Base-by-base conservation (phyloP, 2,329 filamentous ascomycete genomes). In the Colletotrichum musicola region DNA sequence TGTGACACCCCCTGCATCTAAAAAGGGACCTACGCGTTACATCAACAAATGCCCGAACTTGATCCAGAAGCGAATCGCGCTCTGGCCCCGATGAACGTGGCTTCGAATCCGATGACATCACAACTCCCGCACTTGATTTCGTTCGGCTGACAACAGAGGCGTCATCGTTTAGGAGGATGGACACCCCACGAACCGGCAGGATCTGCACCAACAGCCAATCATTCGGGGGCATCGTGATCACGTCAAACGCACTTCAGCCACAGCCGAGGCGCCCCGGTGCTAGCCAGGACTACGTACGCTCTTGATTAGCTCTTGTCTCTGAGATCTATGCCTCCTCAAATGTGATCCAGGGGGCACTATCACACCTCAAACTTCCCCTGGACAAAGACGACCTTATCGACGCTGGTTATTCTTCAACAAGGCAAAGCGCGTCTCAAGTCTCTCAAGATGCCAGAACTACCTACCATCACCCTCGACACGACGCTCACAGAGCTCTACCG, bases 401-500 rank as follows among this genome's bases (percentile, higher is more conserved):
- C 6, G 4, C 18, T 20, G 4, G n/a, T 18, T 2, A 6, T 20
- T 22, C n/a, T 47, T 22, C 44, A 27, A 4, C 1, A 12, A 10
- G 30, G 12, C 10, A 1, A 35, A 35, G 30, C 7, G 1, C 30
- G 9, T 35, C 30, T 35, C 30, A 7, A 35, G 5, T 22, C 20
- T 4, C 12, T 18, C 40, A 27, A 4, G 13, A 63, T 63, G 62
- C 30, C 56, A 7, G 64, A 70, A 22, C 72, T 78, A n/a, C 79
- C 79, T 6, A 75, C 68, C 1, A 72, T 80, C 50, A 75, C 63
- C 12, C 74, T 80, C 7, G 77, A 80, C 66, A 77, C 74, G 1
- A 81, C 79, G 14, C 72, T 80, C 35, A 71, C 76, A 10, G 77
- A 81, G 16, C 77, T 81, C 25, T 80, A 79, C 65, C 69, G 68